phyloP scores from a whole-genome alignment of 2,329 filamentous ascomycete genomes.

The Huntiella savannae region DNA sequence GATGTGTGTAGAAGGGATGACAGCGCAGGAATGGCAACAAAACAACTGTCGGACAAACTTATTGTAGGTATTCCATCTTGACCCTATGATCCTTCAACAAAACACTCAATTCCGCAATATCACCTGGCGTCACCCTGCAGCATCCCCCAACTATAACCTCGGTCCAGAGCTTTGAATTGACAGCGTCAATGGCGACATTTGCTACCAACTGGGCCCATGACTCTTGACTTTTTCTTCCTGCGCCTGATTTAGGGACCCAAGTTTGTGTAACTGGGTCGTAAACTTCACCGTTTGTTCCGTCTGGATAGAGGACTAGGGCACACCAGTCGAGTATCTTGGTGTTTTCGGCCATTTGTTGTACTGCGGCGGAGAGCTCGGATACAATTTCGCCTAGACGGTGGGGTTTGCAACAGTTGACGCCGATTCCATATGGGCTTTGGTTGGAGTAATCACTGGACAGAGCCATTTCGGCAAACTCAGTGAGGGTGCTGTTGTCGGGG shows the following conservation, averaged over 20 bases:
- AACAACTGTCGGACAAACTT: too few relatives aligned
- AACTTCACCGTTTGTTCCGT: constrained; percentile 48
- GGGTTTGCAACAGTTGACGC: constrained; percentile 52
- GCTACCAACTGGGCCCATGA: constrained; percentile 30
- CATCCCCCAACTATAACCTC: constrained; percentile 33
- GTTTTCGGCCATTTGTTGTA: constrained; percentile 20
- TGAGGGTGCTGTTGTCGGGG: constrained; percentile 33
- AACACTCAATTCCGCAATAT: constrained; percentile 14
- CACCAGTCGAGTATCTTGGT: constrained; percentile 24
- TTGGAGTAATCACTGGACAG: constrained; percentile 16
- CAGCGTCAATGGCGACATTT: constrained; percentile 21
- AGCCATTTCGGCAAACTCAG: constrained; percentile 21
- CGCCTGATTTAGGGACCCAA: constrained; percentile 31
- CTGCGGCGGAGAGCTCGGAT: constrained; percentile 30
- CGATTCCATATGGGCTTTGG: constrained; percentile 37
- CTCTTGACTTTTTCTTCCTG: constrained; percentile 12
- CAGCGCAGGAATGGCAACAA: too few relatives aligned
- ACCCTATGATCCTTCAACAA: background rate
- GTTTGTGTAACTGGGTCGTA: constrained; percentile 44
- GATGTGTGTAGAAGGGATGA: too few relatives aligned
- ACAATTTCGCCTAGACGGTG: constrained; percentile 39
- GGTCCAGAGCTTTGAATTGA: constrained; percentile 22
- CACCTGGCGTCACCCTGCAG: constrained; percentile 27
- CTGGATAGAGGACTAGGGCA: constrained; percentile 44
- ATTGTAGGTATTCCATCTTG: background rate